Evolutionary conservation across 1,284 basidiomycete genomes (phyloP), one percentile per base, ranked within the genome.

Genomic region (Peniophora sp.): DNA sequence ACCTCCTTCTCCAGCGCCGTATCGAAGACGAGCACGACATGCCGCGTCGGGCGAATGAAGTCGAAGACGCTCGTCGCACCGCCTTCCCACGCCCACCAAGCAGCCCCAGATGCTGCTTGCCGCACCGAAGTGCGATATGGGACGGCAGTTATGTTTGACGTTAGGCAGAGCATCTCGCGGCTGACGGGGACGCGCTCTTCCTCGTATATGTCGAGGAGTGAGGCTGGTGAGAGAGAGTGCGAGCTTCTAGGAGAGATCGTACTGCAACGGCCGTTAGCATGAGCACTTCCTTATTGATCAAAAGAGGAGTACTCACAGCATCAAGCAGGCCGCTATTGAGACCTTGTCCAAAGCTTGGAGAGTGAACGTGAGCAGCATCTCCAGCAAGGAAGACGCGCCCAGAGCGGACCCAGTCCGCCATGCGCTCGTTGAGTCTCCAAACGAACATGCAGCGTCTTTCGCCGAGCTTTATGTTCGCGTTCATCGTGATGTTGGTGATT

Each of bases 191-290:
- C 22, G 20, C 62, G 62, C 41, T 63, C 62, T 10, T 46, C 50
- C n/a, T 44, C 47, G 55, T 62, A 63, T 0, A 60, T 52, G 5
- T 56, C 53, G 36, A 63, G 57, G 23, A 63, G 54, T 3, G 23
- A 17, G 3, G 48, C 47, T 0, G 54, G 43, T 12, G 61, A 51
- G 27, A 47, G 47, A 14, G 32, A 58, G 53, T 15, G 55, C 48
- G 18, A 63, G 56, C 46, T 63, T 63, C 62, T 60, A 63, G 3
- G 48, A 55, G 18, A 63, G 58, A 45, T 63, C 62, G 43, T 60
- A 51, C 60, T 60, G 45, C n/a, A 32, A 32, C 5, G 12, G 27
- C 5, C 17, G 37, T 17, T 17, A 17, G 15, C 24, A 23, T 48
- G n/a, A n/a, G n/a, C n/a, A 14, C 15, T 24, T 8, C n/a, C n/a